Evolutionary conservation across 129 eudicot species (phyloP).

Genomic region (Cynara cardunculus): DNA sequence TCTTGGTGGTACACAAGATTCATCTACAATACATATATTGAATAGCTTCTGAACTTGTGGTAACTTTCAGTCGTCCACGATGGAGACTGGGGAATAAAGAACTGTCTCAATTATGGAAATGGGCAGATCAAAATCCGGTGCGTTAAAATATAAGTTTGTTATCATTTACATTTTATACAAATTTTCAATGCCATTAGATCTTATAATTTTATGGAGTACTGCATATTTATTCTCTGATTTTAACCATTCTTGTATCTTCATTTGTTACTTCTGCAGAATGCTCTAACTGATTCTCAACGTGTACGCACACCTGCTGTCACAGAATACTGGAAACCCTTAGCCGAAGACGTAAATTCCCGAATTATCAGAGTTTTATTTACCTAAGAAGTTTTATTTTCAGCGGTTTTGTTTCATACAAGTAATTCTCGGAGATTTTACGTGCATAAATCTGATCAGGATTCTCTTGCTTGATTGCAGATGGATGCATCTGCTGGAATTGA

Average conservation of each 20-base stretch:
- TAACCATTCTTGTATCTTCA: neutral
- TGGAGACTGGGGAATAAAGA: conserved; percentile 96
- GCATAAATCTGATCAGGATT: neutral
- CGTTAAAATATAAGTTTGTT: conserved; percentile 14
- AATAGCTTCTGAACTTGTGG: conserved; percentile 9
- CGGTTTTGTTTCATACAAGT: neutral
- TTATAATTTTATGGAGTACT: neutral
- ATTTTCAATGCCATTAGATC: neutral
- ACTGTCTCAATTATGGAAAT: conserved; percentile 92
- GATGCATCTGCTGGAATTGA: conserved; percentile 90
- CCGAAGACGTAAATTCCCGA: conserved; percentile 68
- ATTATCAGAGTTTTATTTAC: neutral
- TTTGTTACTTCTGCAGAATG: conserved; percentile 56
- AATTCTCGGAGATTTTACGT: neutral
- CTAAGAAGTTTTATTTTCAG: neutral
- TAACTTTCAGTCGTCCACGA: conserved; percentile 65
- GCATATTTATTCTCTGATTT: neutral
- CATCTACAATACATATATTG: neutral
- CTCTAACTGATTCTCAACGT: conserved; percentile 89
- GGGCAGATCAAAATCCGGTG: conserved; percentile 93
- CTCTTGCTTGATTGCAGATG: conserved; percentile 52
- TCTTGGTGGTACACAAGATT: neutral
- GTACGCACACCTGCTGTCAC: conserved; percentile 70
- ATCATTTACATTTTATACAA: neutral
- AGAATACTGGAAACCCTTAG: conserved; percentile 92